A percentile compares a stretch with the other conserved stretches of the same genome.
Conservation (phyloP, 345 rosid genomes). For the Brassica juncea region DNA sequence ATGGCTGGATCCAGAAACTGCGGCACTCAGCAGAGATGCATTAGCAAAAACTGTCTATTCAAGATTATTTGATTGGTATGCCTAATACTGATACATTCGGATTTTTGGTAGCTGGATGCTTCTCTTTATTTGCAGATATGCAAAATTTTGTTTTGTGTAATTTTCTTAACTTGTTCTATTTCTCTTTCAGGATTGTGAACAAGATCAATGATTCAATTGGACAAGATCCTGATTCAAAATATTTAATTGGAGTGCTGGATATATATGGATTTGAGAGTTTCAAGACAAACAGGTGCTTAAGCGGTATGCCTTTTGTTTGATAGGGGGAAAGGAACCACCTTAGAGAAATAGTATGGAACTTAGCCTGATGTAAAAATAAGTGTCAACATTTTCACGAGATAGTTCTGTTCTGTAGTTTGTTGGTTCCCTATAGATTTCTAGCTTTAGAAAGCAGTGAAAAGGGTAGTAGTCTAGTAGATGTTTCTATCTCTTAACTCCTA, state of each 20-base stretch:
- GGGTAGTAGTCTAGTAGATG: background rate
- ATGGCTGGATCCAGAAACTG: conserved; percentile 91
- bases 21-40: conserved; percentile 86
- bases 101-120: conserved; percentile 9
- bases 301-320: conserved; percentile 61
- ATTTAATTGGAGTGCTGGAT: conserved; percentile 91
- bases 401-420: conserved; percentile 27
- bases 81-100: conserved; percentile 9
- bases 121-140: background rate
- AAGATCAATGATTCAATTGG: conserved; percentile 90
- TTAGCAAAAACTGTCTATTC: conserved; percentile 93
- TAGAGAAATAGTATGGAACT: conserved; percentile 11
- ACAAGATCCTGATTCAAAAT: conserved; percentile 86
- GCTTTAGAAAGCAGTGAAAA: conserved; percentile 15
- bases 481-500: background rate
- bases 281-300: conserved; percentile 99
- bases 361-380: background rate
- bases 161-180: conserved; percentile 27
- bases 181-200: conserved; percentile 76
- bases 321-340: conserved; percentile 35
- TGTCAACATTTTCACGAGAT: background rate
- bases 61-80: conserved; percentile 96
- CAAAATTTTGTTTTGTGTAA: background rate
- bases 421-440: conserved; percentile 14
- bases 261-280: conserved; percentile 99